A percentile compares a stretch with the other conserved stretches of the same genome.
These are phyloP conservation scores for Metschnikowia gruessii DNA, from an alignment of 805 yeast species.

Conservation along the genomic window DNA sequence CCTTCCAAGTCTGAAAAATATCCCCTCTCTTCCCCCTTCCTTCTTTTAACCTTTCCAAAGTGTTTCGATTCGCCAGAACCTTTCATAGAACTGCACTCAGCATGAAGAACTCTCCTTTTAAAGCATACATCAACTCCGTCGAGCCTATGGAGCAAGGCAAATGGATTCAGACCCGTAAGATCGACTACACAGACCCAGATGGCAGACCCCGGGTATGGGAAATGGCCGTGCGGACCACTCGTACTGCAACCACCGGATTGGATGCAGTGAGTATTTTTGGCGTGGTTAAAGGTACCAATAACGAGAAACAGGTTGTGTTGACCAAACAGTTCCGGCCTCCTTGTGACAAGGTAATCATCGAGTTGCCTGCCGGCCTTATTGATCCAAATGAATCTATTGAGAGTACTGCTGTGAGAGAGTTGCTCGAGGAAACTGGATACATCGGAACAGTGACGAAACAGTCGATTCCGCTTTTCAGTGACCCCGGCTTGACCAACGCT, in stretches of 20 bases:
- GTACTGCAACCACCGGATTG: slow-evolving; percentile 53
- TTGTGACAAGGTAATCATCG: slow-evolving; percentile 80
- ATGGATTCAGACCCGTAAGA: slow-evolving; percentile 55
- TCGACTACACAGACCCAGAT: slow-evolving; percentile 68
- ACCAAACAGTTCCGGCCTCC: slow-evolving; percentile 96
- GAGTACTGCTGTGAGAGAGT: slow-evolving; percentile 80
- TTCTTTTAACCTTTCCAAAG: background rate
- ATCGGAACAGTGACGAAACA: slow-evolving; percentile 53
- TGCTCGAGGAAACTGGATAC: slow-evolving; percentile 92
- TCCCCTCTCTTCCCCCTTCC: too few relatives aligned
- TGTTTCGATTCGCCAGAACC: background rate
- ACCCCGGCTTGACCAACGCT: slow-evolving; percentile 87
- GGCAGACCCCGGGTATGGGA: slow-evolving; percentile 82
- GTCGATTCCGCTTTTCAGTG: slow-evolving; percentile 52
- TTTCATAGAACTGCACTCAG: background rate
- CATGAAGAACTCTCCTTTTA: slow-evolving; percentile 31
- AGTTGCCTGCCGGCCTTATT: slow-evolving; percentile 92
- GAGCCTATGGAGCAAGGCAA: slow-evolving; percentile 39
- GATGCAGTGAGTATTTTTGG: slow-evolving; percentile 95
- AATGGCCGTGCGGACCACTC: slow-evolving; percentile 76
- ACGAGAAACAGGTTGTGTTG: slow-evolving; percentile 44
- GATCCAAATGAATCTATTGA: slow-evolving; percentile 80
- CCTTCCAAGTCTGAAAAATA: too few relatives aligned
- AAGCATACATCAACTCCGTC: slow-evolving; percentile 30
- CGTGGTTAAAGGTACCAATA: slow-evolving; percentile 51